A percentile compares a stretch with the other conserved stretches of the same genome.
Evolutionary conservation across 495 filamentous ascomycete species (phyloP).

Genomic region (Tuber calosporum): DNA sequence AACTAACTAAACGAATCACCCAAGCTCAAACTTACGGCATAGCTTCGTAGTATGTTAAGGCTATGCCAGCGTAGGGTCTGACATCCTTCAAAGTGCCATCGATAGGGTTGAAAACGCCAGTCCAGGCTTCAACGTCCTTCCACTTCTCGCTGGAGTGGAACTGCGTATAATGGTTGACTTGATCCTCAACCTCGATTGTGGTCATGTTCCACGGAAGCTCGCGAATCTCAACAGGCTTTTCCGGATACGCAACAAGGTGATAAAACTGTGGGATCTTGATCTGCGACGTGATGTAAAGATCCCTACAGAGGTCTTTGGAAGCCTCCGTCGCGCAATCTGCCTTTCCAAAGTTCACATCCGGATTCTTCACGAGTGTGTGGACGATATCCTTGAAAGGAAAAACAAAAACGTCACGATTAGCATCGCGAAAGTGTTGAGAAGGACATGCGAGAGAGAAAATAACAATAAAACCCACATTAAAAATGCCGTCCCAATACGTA

Average conservation of each 20-base stretch:
- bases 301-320: constrained; percentile 27
- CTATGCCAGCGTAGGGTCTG: constrained; percentile 21
- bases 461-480: constrained; percentile 25
- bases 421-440: constrained; percentile 11
- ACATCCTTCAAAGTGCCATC: constrained; percentile 46
- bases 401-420: neutral
- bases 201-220: constrained; percentile 18
- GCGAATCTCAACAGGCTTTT: constrained; percentile 29
- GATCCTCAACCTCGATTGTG: constrained; percentile 17
- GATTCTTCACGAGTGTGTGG: constrained; percentile 15
- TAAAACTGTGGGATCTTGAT: constrained; percentile 34
- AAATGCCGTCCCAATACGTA: constrained; percentile 38
- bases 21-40: constrained; percentile 12
- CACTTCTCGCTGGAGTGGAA: constrained; percentile 56
- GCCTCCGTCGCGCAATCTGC: constrained; percentile 29
- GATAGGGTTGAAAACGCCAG: constrained; percentile 60
- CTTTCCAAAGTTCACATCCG: constrained; percentile 37
- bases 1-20: neutral
- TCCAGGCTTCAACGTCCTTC: constrained; percentile 50
- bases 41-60: constrained; percentile 25
- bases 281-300: constrained; percentile 31
- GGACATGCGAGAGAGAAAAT: neutral
- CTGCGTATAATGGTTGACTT: constrained; percentile 21
- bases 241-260: constrained; percentile 35
- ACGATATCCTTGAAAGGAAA: constrained; percentile 17